Evolutionary conservation across 2,329 filamentous ascomycete genomes (phyloP), one percentile per base, ranked within the genome.

Genomic region (Paraphoma chrysanthemicola): DNA sequence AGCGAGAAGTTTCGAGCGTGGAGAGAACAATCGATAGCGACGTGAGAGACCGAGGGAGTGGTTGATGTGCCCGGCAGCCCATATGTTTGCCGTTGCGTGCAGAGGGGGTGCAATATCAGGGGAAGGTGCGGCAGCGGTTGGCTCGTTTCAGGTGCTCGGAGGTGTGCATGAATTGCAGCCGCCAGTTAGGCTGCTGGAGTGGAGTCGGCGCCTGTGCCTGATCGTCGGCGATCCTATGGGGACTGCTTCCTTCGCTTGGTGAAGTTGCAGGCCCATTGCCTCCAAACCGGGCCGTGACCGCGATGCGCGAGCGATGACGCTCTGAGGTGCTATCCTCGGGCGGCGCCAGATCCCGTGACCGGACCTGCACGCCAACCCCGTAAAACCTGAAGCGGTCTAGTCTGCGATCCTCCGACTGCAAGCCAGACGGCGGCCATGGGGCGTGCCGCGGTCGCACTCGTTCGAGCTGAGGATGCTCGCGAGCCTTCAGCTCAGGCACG

Each of bases 131-230:
- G 39, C 14, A 53, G 51, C 66, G 67, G 63, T 57, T 60, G 65
- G 64, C 62, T 49, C 62, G 72, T 74, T 74, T 74, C 72, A 74
- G 68, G 64, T 67, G 33, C 51, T 44, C 44, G 51, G 28, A 44
- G 41, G 56, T 51, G 18, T 57, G 67, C 64, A 68, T 67, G 58
- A 66, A 63, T 49, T 51, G 33, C 39, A 59, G 50, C 53, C 56
- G 62, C 44, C 53, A 55, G 51, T 51, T 51, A n/a, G 39, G 56
- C 52, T 14, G 33, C 3, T 36, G 49, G 49, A 47, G 54, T 56
- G 51, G 54, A 64, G 59, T 62, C 49, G 56, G 57, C 44, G 51
- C 51, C 44, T 53, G 16, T 53, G 9, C 52, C 49, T 55, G 54
- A 51, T 56, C 53, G 49, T 47, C 52, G 48, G 60, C 44, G 59